Base-by-base conservation (phyloP, 2,329 filamentous ascomycete species). In the Thelonectria rubi region DNA sequence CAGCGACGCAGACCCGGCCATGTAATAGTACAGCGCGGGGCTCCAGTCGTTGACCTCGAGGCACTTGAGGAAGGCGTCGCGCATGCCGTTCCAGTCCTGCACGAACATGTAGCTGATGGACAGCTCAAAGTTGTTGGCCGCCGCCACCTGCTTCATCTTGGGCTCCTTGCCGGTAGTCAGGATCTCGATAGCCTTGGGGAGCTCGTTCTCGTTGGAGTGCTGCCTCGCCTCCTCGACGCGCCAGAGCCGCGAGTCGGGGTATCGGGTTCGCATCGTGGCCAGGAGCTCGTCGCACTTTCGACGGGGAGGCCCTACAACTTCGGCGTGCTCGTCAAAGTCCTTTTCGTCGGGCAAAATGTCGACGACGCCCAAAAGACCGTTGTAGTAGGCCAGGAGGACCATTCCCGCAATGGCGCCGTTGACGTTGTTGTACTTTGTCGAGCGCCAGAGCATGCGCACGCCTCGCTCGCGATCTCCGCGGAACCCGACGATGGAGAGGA, bases 401-500 rank as follows among this genome's bases (percentile, higher is more conserved):
- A 98, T 83, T 0, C 90, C 92, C 0, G 94, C 89, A 73, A 98
- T 90, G 7, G 92, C 94, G n/a, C 94, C 94, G 72, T 97, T 96
- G 71, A 98, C 86, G 75, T 97, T 97, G 64, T 89, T 80, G 74
- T 94, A 95, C 51, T 89, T 88, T 20, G 92, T 93, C 12, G 93
- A 92, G 74, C 92, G 89, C 95, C 95, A 99, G 5, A 99, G 86
- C 86, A 97, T 91, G 40, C 85, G 83, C 32, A 97, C 83, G 10
- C 94, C 95, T 40, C 90, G 85, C 64, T 92, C 88, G 45, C 94
- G 89, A 74, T 98, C 94, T 32, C 95, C 95, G 63, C 87, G 89
- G 79, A 98, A 98, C 1, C 95, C 95, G 30, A 97, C 91, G 43
- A 98, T 90, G 61, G 90, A 92, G 4, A 98, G 83, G 1, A 99